Base-by-base conservation (phyloP, 306 rosid genomes). In the Vicia faba region DNA sequence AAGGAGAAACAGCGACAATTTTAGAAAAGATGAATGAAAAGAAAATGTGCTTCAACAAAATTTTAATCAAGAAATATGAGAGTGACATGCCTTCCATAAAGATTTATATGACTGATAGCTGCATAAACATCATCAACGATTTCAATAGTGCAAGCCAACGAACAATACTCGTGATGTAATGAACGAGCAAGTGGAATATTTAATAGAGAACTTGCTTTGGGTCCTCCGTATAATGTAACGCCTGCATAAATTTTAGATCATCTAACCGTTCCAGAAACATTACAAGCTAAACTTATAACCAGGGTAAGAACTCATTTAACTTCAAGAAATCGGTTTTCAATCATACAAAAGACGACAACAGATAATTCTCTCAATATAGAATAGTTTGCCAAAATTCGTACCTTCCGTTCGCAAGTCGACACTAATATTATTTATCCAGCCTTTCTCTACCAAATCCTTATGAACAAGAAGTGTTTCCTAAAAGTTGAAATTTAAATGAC, bases 381-480 rank as follows among this genome's bases (percentile, higher is more conserved):
- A 68, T 19, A 38, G 50, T 72, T 58, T 13, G 56, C 53, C 50
- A 31, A 49, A 64, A 74, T 68, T 55, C 62, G 9, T 79, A 93
- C 99, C 99, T 86, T 91, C 87, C 64, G 61, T 58, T 38, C 79
- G 82, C 56, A 95, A 86, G 68, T 88, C 89, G 75, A 85, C 84
- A 56, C 67, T 49, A 74, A 95, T 84, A 64, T 82, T 86, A 81
- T 85, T 68, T 56, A 93, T 70, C 68, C 75, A 81, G 53, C 80
- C 81, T 25, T 83, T 68, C 31, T 66, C 80, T 39, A 67, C 36
- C 12, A 95, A 60, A 73, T 86, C 96, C 79, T 86, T 82, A 75
- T 95, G 99, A 61, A 88, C 89, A 74, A 95, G 96, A 69, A 95
- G 97, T 28, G 99, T 95, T 84, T 95, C 99, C 99, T 95, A 81